Base-by-base conservation (phyloP, 495 filamentous ascomycete genomes). In the Beverwykella pulmonaria region DNA sequence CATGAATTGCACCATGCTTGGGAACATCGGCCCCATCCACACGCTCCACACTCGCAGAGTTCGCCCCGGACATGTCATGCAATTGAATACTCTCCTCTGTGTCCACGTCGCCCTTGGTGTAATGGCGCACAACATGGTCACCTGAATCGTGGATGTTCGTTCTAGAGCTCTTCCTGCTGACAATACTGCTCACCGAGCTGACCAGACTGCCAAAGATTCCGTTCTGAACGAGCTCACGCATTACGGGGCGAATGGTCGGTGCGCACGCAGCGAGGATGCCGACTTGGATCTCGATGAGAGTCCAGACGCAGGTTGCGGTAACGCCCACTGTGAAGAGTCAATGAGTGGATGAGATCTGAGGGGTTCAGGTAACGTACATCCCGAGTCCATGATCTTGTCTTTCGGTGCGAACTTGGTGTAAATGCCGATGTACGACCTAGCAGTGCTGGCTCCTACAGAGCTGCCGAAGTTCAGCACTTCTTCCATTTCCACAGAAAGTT, bases 251-350 rank as follows among this genome's bases (percentile, higher is more conserved):
- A 17, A 53, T 30, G 14, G 49, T 53, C 14, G 49, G 49, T 2
- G 49, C 49, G 49, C 49, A 53, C 26, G 49, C 49, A 2, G 49
- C 49, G n/a, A 53, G 49, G 26, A 53, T 53, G 3, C 49, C 49
- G 49, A 53, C 25, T 17, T 53, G 49, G 3, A 53, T 53, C n/a
- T 53, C 49, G 25, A 53, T 53, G 49, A 53, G 49, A 22, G 49
- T 53, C 49, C 49, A 53, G 14, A 53, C 49, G n/a, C 49, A 53
- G 9, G 49, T 53, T 53, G 49, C 49, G 49, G 49, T 53, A 22
- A 53, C 49, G 9, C 49, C 49, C 20, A 53, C 49, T 53, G 49
- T 17, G 9, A 17, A 14, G 3, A 26, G 26, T 53, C 5, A 53
- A 29, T 12, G 12, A 5, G 3, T 17, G 8, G 49, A 23, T 19